Evolutionary conservation across 345 rosid species (phyloP).

Genomic region (Brassica nigra): DNA sequence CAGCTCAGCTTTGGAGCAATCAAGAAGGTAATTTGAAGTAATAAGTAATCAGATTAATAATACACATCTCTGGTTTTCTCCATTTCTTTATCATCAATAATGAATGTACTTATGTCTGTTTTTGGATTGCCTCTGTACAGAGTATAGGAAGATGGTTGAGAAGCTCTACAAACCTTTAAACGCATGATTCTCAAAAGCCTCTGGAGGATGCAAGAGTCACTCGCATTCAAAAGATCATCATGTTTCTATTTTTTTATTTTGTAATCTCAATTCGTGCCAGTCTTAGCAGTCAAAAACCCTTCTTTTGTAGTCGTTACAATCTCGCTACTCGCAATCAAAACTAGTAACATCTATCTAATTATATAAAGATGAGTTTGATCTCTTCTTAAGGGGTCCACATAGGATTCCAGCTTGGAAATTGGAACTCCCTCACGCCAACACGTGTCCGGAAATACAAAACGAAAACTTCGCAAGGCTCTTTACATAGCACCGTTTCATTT

Average conservation of each 20-base stretch:
- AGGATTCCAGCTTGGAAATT: no score
- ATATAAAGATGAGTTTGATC: no score
- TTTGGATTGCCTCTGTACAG: slow-evolving; percentile 38
- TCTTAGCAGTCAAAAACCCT: slow-evolving; percentile 16
- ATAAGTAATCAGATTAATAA: background rate
- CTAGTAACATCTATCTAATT: background rate
- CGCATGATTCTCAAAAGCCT: slow-evolving; percentile 23
- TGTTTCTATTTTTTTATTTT: slow-evolving; percentile 3
- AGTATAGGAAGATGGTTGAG: slow-evolving; percentile 66
- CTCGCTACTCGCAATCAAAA: background rate
- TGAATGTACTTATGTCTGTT: background rate
- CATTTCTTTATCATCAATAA: background rate
- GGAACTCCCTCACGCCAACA: no score
- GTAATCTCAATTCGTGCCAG: slow-evolving; percentile 20
- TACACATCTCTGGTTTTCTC: background rate
- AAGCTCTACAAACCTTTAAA: slow-evolving; percentile 58
- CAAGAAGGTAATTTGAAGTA: slow-evolving; percentile 59
- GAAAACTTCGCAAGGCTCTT: no score
- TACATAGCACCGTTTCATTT: no score
- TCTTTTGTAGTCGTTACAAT: background rate
- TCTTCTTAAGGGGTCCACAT: no score
- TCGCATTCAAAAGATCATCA: background rate
- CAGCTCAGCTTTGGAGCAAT: slow-evolving; percentile 94
- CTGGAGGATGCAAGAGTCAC: slow-evolving; percentile 11
- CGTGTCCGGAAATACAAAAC: no score